Base-by-base conservation (phyloP, 306 rosid genomes). In the Myrica gale region DNA sequence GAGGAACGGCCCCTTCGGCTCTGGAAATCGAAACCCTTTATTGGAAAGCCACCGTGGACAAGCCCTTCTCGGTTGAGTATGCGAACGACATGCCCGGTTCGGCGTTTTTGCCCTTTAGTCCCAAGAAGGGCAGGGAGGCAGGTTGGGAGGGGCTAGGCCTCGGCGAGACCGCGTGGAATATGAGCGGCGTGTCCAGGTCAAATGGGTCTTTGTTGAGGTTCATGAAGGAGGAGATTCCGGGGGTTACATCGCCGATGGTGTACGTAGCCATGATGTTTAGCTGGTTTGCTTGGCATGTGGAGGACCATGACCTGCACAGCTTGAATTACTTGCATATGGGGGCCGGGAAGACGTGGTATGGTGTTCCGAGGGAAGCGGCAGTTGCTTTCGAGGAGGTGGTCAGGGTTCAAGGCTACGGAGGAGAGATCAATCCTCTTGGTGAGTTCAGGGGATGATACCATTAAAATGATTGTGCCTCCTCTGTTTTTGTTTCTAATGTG, bases 211-310 rank as follows among this genome's bases (percentile, higher is more conserved):
- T 96, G 74, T 75, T 96, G 90, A 84, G 84, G 94, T 96, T 96
- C 80, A 96, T 96, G 99, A 96, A 90, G 90, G 99, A 96, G 85
- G 99, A 92, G 84, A 96, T 96, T 87, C 99, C 99, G 0, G 99
- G 99, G 6, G 99, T 96, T 10, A 96, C 99, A 5, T 92, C 98
- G 0, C 99, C 99, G 0, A 96, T 96, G 99, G 89, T 96, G 48
- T 96, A 96, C 47, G 88, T 96, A 13, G 99, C 99, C 13, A 96
- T 96, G 99, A 61, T 96, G 81, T 96, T 96, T 75, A 96, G 99
- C 77, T 96, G 99, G 99, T 96, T 96, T 69, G 99, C 99, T 54
- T 96, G 99, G 99, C 99, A 96, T 69, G 99, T 91, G 15, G 99
- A 96, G 88, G 99, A 96, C 73, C 99, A 96, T 76, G 99, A 96